A percentile compares a stretch with the other conserved stretches of the same genome.
Evolutionary conservation across 257 asterid genomes (phyloP).

Genomic region (Pogostemon cablin): DNA sequence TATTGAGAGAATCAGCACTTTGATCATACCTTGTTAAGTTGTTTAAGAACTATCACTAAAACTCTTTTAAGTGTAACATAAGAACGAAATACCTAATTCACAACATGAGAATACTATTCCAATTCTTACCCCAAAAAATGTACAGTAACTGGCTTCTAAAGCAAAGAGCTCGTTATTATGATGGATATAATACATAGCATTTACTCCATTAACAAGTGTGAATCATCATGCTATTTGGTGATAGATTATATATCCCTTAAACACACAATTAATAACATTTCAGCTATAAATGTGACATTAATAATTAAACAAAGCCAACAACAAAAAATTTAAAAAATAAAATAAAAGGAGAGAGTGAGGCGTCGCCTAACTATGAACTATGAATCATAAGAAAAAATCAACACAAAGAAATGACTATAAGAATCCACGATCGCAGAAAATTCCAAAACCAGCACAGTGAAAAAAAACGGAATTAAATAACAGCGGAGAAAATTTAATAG

Average conservation of each 20-base stretch:
- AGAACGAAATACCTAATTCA: neutral
- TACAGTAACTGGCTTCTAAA: neutral
- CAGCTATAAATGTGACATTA: no score
- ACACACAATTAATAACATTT: no score
- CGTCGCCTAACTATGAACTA: no score
- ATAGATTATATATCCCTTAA: no score
- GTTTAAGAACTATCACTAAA: neutral
- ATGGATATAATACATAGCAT: neutral
- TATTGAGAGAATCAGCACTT: neutral
- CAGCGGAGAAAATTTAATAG: neutral
- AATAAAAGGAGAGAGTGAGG: no score
- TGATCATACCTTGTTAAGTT: neutral
- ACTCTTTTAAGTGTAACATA: neutral
- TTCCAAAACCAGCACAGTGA: neutral
- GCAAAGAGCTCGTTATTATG: neutral
- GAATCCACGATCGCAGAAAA: neutral
- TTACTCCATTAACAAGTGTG: neutral
- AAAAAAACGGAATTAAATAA: neutral
- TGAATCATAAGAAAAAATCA: no score
- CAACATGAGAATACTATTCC: neutral
- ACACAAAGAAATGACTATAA: neutral
- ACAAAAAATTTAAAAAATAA: no score
- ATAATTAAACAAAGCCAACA: no score
- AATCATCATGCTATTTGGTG: neutral
- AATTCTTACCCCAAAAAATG: neutral